Percentiles rank a stretch among this genome's conserved stretches.
phyloP scores from a whole-genome alignment of 306 rosid genomes.

The Geum urbanum region DNA sequence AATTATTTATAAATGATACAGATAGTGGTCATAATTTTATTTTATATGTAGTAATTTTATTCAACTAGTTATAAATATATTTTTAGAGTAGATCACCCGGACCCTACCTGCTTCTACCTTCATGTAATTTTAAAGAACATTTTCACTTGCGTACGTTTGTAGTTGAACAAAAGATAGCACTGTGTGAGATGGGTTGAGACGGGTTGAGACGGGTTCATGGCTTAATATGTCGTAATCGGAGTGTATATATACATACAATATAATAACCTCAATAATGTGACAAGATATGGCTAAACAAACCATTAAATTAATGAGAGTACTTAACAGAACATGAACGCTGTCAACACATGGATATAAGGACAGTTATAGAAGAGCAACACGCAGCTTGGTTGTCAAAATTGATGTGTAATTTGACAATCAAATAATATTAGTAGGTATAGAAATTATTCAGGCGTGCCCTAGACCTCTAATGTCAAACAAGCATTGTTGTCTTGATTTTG shows the following conservation, averaged over 20 bases:
- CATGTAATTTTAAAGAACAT: no score
- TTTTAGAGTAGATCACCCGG: no score
- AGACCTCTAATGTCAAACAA: slow-evolving; percentile 11
- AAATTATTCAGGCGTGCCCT: slow-evolving; percentile 13
- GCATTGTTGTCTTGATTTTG: not conserved
- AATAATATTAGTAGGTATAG: not conserved
- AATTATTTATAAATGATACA: no score
- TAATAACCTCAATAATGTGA: slow-evolving; percentile 1
- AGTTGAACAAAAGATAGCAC: not conserved
- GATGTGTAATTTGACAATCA: not conserved
- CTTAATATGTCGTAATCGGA: not conserved
- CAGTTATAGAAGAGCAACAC: not conserved
- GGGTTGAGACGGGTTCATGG: no score
- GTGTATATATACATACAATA: no score
- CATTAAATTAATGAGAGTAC: not conserved
- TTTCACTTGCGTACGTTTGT: not conserved
- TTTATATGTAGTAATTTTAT: no score
- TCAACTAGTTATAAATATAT: no score
- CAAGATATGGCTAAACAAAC: slow-evolving; percentile 7
- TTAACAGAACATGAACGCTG: slow-evolving; percentile 14
- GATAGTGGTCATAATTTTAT: no score
- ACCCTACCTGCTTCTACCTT: no score
- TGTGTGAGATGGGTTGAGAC: no score
- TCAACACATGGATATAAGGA: not conserved
- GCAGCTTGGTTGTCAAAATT: slow-evolving; percentile 14